These are phyloP conservation scores for Akanthomyces lecanii DNA, from an alignment of 2,329 filamentous ascomycete species.

Conservation along the genomic window DNA sequence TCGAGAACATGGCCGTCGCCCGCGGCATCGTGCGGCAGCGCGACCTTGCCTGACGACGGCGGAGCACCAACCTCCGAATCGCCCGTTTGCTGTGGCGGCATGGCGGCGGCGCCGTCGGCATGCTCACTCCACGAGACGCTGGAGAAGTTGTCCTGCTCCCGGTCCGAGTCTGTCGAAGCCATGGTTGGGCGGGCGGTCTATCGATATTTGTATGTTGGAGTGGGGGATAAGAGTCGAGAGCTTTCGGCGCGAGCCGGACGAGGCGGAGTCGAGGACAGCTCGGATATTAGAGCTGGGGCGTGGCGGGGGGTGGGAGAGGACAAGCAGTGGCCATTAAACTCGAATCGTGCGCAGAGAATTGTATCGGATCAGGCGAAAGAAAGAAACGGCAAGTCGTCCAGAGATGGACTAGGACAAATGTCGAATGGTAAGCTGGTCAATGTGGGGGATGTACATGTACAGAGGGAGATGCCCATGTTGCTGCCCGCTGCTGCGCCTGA, in stretches of 20 bases:
- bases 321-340: no score
- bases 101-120: constrained; percentile 28
- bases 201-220: background rate
- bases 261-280: constrained; percentile 11
- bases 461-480: background rate
- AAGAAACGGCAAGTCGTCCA: background rate
- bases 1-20: constrained; percentile 72
- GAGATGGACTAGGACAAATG: background rate
- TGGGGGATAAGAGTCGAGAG: background rate
- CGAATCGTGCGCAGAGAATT: background rate
- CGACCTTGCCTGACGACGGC: constrained; percentile 22
- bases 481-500: background rate
- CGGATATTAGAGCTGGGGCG: background rate
- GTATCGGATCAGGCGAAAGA: background rate
- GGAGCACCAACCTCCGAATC: background rate
- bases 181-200: background rate
- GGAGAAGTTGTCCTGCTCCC: constrained; percentile 68
- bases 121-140: constrained; percentile 74
- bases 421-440: background rate
- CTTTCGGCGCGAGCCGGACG: constrained; percentile 11
- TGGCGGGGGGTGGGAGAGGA: background rate
- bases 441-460: constrained; percentile 12
- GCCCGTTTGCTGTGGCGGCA: constrained; percentile 7
- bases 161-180: constrained; percentile 12
- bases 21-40: constrained; percentile 49